These are phyloP conservation scores for Vigna angularis DNA, from an alignment of 306 rosid species.

Conservation along the genomic window DNA sequence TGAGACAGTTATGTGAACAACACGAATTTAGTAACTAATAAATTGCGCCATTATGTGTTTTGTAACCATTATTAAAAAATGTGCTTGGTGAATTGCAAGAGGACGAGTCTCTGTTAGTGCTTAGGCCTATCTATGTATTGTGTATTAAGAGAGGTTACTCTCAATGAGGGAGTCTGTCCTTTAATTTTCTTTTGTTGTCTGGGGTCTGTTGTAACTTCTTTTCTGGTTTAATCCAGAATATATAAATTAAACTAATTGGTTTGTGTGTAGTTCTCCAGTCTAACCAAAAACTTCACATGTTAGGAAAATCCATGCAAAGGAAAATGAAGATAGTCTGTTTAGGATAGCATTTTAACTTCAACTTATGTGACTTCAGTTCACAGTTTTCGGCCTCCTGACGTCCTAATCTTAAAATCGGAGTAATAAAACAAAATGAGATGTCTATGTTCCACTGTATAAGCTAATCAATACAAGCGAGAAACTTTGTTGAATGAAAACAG, in stretches of 20 bases:
- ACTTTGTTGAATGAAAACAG: slow-evolving; percentile 18
- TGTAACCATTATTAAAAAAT: background rate
- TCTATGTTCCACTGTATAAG: background rate
- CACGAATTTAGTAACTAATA: background rate
- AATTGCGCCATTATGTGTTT: background rate
- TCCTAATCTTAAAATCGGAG: background rate
- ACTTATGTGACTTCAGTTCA: slow-evolving; percentile 17
- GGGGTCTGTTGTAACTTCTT: background rate
- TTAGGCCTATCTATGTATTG: too few species aligned
- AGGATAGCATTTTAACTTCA: slow-evolving; percentile 25
- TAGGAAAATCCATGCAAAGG: background rate
- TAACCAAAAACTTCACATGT: background rate
- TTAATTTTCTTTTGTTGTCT: background rate
- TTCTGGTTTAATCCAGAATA: background rate
- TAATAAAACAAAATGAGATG: slow-evolving; percentile 6
- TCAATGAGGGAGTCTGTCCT: background rate
- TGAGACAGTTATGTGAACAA: background rate
- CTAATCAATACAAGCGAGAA: too few species aligned
- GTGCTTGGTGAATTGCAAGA: too few species aligned
- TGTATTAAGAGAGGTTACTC: background rate
- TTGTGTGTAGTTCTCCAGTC: background rate
- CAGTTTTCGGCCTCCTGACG: slow-evolving; percentile 16
- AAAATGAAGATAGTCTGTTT: background rate
- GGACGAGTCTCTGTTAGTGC: too few species aligned
- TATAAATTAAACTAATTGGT: background rate